These are phyloP conservation scores for Craterostigma plantagineum DNA, from an alignment of 257 asterid species.

Conservation along the genomic window DNA sequence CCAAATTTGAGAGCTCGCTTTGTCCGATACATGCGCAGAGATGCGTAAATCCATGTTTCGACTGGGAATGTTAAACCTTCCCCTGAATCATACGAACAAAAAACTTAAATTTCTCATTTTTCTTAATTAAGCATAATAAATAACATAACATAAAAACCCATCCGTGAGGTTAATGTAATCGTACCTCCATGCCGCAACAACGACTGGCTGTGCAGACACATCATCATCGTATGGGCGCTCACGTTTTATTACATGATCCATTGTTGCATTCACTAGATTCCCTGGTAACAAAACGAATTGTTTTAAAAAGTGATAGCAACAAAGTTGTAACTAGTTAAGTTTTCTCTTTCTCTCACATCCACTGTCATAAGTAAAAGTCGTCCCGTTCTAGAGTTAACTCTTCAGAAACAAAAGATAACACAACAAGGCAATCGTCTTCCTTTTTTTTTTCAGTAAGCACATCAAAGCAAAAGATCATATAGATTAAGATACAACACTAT, in stretches of 20 bases:
- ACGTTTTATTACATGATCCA: constrained; percentile 1
- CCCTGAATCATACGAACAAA: constrained; percentile 17
- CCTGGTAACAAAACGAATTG: no score
- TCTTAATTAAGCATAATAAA: no score
- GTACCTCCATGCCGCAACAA: constrained; percentile 31
- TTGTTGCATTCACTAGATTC: constrained; percentile 9
- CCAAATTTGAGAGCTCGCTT: constrained; percentile 14
- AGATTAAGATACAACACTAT: no score
- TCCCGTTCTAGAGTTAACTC: no score
- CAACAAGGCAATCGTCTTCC: no score
- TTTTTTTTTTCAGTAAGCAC: no score
- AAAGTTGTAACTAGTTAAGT: no score
- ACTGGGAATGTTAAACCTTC: constrained; percentile 21
- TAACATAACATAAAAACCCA: neutral
- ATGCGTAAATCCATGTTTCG: constrained; percentile 16
- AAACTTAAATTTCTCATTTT: neutral
- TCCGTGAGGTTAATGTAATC: constrained; percentile 4
- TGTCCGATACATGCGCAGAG: constrained; percentile 21
- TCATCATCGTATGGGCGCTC: constrained; percentile 8
- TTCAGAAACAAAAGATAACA: no score
- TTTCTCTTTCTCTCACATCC: no score
- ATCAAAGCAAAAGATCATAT: no score
- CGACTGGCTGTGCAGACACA: constrained; percentile 11
- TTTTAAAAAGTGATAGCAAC: no score
- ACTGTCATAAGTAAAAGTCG: no score